These are phyloP conservation scores for Ophiostoma triangulosporum DNA, from an alignment of 2,329 filamentous ascomycete genomes.

Conservation along the genomic window DNA sequence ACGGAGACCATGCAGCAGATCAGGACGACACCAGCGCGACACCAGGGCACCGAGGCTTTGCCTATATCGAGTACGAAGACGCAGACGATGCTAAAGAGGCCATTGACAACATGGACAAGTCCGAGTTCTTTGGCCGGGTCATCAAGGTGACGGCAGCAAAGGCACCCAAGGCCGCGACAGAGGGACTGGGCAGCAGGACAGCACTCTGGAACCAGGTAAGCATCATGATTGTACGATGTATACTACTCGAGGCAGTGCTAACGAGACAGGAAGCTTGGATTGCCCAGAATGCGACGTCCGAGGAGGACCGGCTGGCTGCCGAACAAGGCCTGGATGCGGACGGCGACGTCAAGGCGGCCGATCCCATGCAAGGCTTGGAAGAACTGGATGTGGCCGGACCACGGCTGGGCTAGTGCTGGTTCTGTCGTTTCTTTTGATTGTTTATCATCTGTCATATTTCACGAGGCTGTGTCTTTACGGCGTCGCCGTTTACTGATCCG, in stretches of 20 bases:
- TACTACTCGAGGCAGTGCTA: conserved; percentile 13
- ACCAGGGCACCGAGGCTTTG: conserved; percentile 66
- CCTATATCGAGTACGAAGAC: conserved; percentile 89
- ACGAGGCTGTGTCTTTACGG: neutral
- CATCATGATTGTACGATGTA: conserved; percentile 9
- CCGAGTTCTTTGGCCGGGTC: conserved; percentile 82
- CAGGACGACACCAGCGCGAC: neutral
- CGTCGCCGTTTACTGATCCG: neutral
- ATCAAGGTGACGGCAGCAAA: conserved; percentile 90
- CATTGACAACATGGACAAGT: conserved; percentile 98
- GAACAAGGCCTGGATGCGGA: conserved; percentile 34
- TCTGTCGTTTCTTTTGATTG: neutral
- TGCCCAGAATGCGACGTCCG: conserved; percentile 71
- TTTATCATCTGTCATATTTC: neutral
- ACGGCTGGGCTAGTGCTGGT: conserved; percentile 45
- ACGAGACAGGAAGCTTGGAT: conserved; percentile 72
- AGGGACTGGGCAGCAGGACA: conserved; percentile 82
- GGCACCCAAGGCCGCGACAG: conserved; percentile 74
- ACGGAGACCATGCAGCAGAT: neutral
- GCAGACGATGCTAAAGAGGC: conserved; percentile 79
- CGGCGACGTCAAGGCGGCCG: conserved; percentile 41
- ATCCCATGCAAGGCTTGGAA: conserved; percentile 94
- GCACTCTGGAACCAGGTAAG: conserved; percentile 94
- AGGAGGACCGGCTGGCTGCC: conserved; percentile 55
- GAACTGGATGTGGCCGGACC: conserved; percentile 89